A percentile compares a stretch with the other conserved stretches of the same genome.
These are phyloP conservation scores for Tolypocladium amazonense DNA, from an alignment of 2,329 filamentous ascomycete genomes.

Conservation along the genomic window DNA sequence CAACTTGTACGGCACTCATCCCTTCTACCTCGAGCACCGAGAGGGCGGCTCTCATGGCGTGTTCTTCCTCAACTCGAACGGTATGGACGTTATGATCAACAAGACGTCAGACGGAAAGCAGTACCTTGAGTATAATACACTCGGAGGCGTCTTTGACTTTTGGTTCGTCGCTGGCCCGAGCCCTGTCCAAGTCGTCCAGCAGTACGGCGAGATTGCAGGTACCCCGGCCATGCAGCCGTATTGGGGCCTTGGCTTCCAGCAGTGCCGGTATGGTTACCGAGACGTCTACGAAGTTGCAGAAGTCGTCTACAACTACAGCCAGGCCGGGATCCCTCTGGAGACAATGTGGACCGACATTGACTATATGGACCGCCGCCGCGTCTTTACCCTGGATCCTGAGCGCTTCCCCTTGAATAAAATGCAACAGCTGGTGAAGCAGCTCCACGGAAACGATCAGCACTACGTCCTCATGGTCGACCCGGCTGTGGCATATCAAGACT, in stretches of 20 bases:
- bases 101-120: conserved; percentile 47
- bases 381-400: conserved; percentile 60
- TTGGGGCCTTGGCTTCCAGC: conserved; percentile 72
- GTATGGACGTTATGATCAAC: conserved; percentile 63
- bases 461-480: conserved; percentile 75
- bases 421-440: conserved; percentile 53
- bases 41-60: conserved; percentile 53
- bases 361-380: conserved; percentile 46
- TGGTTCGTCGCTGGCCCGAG: conserved; percentile 70
- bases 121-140: conserved; percentile 69
- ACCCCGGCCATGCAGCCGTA: conserved; percentile 72
- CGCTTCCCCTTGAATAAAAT: conserved; percentile 52
- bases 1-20: conserved; percentile 69
- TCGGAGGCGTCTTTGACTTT: conserved; percentile 69
- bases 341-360: conserved; percentile 68
- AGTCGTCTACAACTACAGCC: conserved; percentile 56
- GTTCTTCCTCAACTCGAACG: conserved; percentile 67
- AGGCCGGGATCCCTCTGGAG: conserved; percentile 57
- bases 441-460: conserved; percentile 56
- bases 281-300: conserved; percentile 60
- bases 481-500: conserved; percentile 43
- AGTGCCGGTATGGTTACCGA: conserved; percentile 64
- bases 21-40: conserved; percentile 59
- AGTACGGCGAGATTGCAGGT: conserved; percentile 59
- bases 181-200: conserved; percentile 55